Conservation (phyloP, 2,329 filamentous ascomycete species). For the Colletotrichum shisoi region DNA sequence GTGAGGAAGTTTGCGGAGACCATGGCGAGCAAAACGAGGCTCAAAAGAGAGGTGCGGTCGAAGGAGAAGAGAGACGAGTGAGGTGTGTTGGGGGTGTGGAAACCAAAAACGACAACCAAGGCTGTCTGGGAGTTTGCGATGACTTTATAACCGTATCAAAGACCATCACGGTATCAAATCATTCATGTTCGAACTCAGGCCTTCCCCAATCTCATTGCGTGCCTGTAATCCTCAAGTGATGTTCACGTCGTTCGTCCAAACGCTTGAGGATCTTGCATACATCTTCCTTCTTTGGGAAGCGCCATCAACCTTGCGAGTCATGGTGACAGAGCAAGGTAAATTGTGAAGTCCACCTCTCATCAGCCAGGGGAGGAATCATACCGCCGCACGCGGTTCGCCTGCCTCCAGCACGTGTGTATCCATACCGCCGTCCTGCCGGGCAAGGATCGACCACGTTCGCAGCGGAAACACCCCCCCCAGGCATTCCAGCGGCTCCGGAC, state of each 20-base stretch:
- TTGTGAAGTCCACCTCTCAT: neutral
- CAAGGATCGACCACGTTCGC: slow-evolving; percentile 2
- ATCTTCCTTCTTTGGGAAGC: neutral
- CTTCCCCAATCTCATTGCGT: neutral
- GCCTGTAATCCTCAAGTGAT: neutral
- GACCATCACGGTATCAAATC: neutral
- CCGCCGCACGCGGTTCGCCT: neutral
- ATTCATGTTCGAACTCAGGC: neutral
- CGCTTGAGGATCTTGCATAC: neutral
- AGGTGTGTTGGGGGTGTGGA: neutral
- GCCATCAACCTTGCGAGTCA: slow-evolving; percentile 11
- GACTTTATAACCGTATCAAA: neutral
- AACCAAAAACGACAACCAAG: neutral
- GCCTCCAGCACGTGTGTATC: neutral
- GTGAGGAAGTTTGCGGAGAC: slow-evolving; percentile 16
- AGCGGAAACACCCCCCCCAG: neutral
- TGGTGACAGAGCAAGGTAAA: neutral
- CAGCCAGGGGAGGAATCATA: neutral
- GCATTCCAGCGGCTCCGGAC: neutral
- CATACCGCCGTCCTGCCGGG: neutral
- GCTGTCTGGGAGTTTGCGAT: neutral
- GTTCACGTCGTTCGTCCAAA: neutral
- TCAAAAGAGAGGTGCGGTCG: too few relatives aligned
- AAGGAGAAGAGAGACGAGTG: neutral
- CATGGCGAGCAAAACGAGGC: slow-evolving; percentile 8